Evolutionary conservation across 2,329 filamentous ascomycete species (phyloP).

Genomic region (Stachybotrys elegans): DNA sequence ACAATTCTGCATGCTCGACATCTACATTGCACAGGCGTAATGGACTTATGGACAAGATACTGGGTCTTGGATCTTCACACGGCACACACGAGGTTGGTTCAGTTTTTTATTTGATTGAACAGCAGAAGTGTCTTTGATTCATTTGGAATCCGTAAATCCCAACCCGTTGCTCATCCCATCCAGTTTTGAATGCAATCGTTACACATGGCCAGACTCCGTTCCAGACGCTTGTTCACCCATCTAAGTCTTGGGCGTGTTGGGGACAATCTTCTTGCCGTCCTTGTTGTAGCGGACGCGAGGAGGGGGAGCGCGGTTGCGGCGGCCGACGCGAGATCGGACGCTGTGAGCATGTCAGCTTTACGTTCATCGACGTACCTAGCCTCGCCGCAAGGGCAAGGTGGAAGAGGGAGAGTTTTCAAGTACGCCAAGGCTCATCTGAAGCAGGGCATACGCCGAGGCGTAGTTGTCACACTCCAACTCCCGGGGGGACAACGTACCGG

Average conservation of each 20-base stretch:
- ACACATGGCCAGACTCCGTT: constrained; percentile 23
- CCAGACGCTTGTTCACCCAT: constrained; percentile 7
- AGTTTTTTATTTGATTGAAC: no score
- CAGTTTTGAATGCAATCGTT: constrained; percentile 29
- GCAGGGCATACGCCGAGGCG: constrained; percentile 39
- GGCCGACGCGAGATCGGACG: constrained; percentile 94
- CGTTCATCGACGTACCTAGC: constrained; percentile 21
- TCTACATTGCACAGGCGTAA: no score
- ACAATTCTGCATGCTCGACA: no score
- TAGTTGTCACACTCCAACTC: constrained; percentile 59
- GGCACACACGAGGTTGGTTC: no score
- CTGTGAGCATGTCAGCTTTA: constrained; percentile 51
- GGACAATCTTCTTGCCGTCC: constrained; percentile 99
- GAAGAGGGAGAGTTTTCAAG: constrained; percentile 28
- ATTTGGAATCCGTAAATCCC: constrained; percentile 12
- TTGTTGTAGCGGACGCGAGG: constrained; percentile 99
- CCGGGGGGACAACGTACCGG: constrained; percentile 72
- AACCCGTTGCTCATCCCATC: constrained; percentile 30
- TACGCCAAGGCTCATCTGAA: constrained; percentile 59
- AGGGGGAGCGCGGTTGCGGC: constrained; percentile 97
- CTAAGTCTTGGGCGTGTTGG: constrained; percentile 49
- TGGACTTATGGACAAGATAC: no score
- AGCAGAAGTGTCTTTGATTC: no score
- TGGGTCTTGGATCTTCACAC: no score
- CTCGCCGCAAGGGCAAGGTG: constrained; percentile 8